A percentile compares a stretch with the other conserved stretches of the same genome.
phyloP scores from a whole-genome alignment of 805 yeast genomes.

The Wickerhamomyces bovis region DNA sequence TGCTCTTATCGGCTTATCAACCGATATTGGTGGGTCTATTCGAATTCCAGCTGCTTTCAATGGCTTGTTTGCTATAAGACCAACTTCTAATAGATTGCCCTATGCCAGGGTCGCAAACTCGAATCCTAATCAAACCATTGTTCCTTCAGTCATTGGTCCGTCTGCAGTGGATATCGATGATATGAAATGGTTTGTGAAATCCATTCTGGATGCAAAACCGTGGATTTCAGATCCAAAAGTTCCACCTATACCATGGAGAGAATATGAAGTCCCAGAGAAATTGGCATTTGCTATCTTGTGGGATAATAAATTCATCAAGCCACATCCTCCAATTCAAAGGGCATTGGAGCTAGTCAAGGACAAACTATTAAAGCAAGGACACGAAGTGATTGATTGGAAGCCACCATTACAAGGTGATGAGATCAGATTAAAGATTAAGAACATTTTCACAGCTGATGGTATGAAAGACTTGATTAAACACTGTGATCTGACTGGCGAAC shows the following conservation, averaged over 20 bases:
- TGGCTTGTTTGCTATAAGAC: slow-evolving; percentile 55
- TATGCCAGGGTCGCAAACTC: slow-evolving; percentile 21
- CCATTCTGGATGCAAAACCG: slow-evolving; percentile 43
- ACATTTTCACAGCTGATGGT: slow-evolving; percentile 31
- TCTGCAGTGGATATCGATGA: slow-evolving; percentile 57
- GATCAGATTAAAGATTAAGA: slow-evolving; percentile 20
- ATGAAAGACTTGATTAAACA: slow-evolving; percentile 11
- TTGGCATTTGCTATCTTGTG: slow-evolving; percentile 39
- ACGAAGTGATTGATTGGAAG: slow-evolving; percentile 36
- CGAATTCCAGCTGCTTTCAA: slow-evolving; percentile 62
- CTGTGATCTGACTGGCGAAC: slow-evolving; percentile 25
- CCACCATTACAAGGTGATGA: slow-evolving; percentile 27
- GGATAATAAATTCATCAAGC: slow-evolving; percentile 38
- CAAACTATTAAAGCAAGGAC: slow-evolving; percentile 30
- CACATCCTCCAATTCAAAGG: slow-evolving; percentile 50
- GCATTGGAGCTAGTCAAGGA: slow-evolving; percentile 30
- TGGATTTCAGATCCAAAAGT: slow-evolving; percentile 50
- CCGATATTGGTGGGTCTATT: slow-evolving; percentile 69
- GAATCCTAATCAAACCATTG: slow-evolving; percentile 28
- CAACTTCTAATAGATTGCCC: slow-evolving; percentile 47
- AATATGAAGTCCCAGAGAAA: slow-evolving; percentile 22
- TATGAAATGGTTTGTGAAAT: slow-evolving; percentile 58
- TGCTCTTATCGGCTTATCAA: slow-evolving; percentile 55
- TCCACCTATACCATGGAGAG: slow-evolving; percentile 47
- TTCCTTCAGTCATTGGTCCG: slow-evolving; percentile 67